Base-by-base conservation (phyloP, 108 stramenopile genomes). In the Cyclostephanos tholiformis region DNA sequence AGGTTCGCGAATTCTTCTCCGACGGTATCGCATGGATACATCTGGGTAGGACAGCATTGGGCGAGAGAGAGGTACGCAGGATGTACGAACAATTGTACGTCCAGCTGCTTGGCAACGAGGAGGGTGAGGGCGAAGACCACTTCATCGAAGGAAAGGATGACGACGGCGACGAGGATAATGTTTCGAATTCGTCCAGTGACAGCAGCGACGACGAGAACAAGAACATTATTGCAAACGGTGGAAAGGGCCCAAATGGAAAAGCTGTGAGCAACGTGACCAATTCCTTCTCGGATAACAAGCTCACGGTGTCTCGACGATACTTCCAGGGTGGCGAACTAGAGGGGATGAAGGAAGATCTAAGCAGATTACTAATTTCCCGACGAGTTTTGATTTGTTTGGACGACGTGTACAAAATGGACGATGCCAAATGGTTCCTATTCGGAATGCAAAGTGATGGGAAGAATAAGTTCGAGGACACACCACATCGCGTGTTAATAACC, bases 21-120 rank as follows among this genome's bases (percentile, higher is more conserved):
- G 91, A 94, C 77, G 93, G 93, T n/a, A 94, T 94, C 72, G 91
- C 89, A 9, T 94, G 93, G 93, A 79, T 94, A 46, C 87, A 91
- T 55, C 75, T 94, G 17, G 93, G 93, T 8, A 73, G 89, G 49
- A 85, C 73, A 3, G 86, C 93, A 11, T 78, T 94, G 60, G 68
- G 79, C n/a, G 93, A 94, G 22, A 68, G 80, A 65, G 93, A 94
- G 71, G 75, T 94, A 56, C 86, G 93, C 23, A 69, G 93, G 13
- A 61, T 94, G 60, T 94, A 94, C 80, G 93, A 92, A 69, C 91
- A 94, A 67, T 65, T 94, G 46, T 87, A 92, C 67, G 83, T 87
- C 52, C 93, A 94, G 67, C 77, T 94, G 0, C 50, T 91, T 51
- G 71, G 67, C n/a, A 78, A 79, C 22, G 89, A 88, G 51, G 86